Percentiles rank a stretch among this genome's conserved stretches.
Conservation (phyloP, 352 stramenopile genomes). For the Globisporangium okanoganense region DNA sequence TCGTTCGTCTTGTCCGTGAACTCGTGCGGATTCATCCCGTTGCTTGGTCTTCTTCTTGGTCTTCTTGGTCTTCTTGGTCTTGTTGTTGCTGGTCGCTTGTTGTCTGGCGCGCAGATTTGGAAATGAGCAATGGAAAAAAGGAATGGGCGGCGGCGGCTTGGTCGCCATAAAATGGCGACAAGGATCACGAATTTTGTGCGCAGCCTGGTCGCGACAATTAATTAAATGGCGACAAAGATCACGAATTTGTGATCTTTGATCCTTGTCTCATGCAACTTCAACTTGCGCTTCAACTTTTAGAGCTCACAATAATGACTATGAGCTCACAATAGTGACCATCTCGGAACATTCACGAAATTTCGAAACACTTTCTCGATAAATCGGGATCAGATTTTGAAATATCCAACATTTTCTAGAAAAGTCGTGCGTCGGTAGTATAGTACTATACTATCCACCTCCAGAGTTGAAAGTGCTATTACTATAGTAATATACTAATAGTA, state of each 20-base stretch:
- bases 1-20: conserved; percentile 82
- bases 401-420: not conserved
- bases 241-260: too few relatives aligned
- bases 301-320: not conserved
- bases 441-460: too few relatives aligned
- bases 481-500: too few relatives aligned
- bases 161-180: too few relatives aligned
- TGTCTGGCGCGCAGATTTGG: conserved; percentile 2
- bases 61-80: not conserved
- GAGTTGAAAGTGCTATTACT: too few relatives aligned
- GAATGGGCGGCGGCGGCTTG: too few relatives aligned
- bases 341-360: too few relatives aligned
- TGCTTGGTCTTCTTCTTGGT: not conserved
- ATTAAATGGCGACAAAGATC: too few relatives aligned
- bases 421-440: too few relatives aligned
- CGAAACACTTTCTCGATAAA: not conserved
- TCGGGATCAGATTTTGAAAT: not conserved
- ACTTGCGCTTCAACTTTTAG: not conserved
- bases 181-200: too few relatives aligned
- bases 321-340: not conserved
- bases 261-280: not conserved
- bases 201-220: too few relatives aligned
- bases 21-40: conserved; percentile 64
- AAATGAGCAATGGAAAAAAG: not conserved
- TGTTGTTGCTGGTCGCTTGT: not conserved